These are phyloP conservation scores for Acrocalymma vagum DNA, from an alignment of 2,329 filamentous ascomycete species.

Conservation along the genomic window DNA sequence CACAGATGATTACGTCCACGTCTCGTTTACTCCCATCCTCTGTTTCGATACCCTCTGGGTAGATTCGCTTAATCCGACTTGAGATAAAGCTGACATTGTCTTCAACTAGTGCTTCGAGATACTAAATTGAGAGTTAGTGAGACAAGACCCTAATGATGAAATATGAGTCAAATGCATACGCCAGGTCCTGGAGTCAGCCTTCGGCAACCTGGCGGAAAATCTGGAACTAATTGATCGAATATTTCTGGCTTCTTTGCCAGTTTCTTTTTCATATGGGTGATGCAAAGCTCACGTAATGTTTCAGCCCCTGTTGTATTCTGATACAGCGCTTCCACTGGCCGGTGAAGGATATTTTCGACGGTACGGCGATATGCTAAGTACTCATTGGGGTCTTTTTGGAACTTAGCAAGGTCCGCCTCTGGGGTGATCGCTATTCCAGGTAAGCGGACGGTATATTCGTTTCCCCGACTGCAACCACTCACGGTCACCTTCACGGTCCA, in stretches of 20 bases:
- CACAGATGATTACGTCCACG: conserved; percentile 41
- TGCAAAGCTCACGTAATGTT: conserved; percentile 39
- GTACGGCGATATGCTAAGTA: no score
- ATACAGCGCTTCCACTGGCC: neutral
- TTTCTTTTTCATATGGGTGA: conserved; percentile 46
- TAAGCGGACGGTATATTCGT: no score
- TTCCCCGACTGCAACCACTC: no score
- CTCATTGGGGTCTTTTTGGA: no score
- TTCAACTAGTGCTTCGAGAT: conserved; percentile 52
- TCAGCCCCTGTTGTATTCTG: conserved; percentile 1
- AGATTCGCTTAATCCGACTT: conserved; percentile 36
- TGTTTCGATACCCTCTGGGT: conserved; percentile 42
- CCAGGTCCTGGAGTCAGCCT: conserved; percentile 56
- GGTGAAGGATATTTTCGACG: no score
- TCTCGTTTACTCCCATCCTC: conserved; percentile 44
- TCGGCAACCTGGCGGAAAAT: conserved; percentile 41
- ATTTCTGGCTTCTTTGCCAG: conserved; percentile 44
- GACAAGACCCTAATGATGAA: no score
- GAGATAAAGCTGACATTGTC: conserved; percentile 45
- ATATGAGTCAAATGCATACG: no score
- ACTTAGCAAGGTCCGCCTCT: no score
- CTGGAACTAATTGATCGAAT: conserved; percentile 46
- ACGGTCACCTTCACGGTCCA: neutral
- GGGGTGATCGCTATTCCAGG: no score
- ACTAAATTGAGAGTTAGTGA: no score